phyloP scores from a whole-genome alignment of 306 rosid genomes.

The Sechiopsis laciniata region DNA sequence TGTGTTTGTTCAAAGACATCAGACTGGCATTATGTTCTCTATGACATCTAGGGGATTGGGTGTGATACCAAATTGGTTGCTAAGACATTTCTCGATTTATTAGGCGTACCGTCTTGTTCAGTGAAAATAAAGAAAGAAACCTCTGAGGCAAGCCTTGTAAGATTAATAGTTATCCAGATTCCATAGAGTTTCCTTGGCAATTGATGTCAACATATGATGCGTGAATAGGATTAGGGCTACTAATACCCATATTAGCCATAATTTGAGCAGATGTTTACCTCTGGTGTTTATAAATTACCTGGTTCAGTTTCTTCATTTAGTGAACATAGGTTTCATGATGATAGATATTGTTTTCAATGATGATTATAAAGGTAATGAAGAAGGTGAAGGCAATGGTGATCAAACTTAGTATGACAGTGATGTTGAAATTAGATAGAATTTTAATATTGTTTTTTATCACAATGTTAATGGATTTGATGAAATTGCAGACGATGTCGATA shows the following conservation, averaged over 20 bases:
- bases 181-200: background rate
- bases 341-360: background rate
- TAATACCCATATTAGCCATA: background rate
- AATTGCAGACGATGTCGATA: conserved; percentile 34
- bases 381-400: conserved; percentile 1
- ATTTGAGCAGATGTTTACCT: background rate
- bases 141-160: background rate
- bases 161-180: background rate
- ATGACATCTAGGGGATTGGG: background rate
- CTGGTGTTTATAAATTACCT: background rate
- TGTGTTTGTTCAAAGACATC: background rate
- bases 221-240: background rate
- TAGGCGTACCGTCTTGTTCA: background rate
- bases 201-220: background rate
- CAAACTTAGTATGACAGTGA: background rate
- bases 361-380: background rate
- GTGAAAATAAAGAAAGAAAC: background rate
- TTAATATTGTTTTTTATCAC: conserved; percentile 1
- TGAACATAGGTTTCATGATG: background rate
- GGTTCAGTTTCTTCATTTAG: background rate
- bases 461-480: conserved; percentile 23
- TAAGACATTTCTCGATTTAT: background rate
- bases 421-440: conserved; percentile 14
- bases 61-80: background rate
- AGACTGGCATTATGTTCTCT: background rate